Percentiles rank a stretch among this genome's conserved stretches.
phyloP scores from a whole-genome alignment of 768 basidiomycete genomes.

The Coprinopsis cinerea region DNA sequence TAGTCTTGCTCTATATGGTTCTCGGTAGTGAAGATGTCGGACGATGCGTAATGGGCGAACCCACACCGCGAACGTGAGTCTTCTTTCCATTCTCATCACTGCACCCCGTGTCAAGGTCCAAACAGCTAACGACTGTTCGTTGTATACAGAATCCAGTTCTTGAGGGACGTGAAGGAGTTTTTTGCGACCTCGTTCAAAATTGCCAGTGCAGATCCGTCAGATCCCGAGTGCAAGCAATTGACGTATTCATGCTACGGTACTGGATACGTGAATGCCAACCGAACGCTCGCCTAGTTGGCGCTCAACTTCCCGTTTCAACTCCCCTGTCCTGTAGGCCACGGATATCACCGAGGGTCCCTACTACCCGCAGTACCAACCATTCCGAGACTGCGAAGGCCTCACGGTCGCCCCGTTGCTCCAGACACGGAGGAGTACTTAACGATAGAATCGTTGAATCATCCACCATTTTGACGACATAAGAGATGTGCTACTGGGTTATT shows the following conservation, averaged over 20 bases:
- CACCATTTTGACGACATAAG: no score
- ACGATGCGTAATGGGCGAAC: slow-evolving; percentile 78
- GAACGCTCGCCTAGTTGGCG: slow-evolving; percentile 61
- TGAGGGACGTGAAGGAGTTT: slow-evolving; percentile 74
- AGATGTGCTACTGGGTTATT: no score
- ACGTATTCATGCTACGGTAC: slow-evolving; percentile 88
- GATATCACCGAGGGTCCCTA: no score
- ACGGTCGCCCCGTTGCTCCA: no score
- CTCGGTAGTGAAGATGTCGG: slow-evolving; percentile 98
- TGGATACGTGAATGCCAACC: slow-evolving; percentile 86
- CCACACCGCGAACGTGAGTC: slow-evolving; percentile 76
- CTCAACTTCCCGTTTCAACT: no score
- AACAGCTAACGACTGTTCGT: slow-evolving; percentile 9
- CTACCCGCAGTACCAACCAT: no score
- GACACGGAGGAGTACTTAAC: no score
- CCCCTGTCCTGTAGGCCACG: no score
- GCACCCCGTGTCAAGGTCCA: neutral
- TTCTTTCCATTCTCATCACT: neutral
- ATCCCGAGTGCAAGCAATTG: slow-evolving; percentile 51
- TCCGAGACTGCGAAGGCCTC: no score
- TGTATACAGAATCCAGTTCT: slow-evolving; percentile 76
- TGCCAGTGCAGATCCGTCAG: slow-evolving; percentile 48
- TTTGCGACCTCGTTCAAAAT: slow-evolving; percentile 96
- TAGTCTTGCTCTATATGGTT: slow-evolving; percentile 87
- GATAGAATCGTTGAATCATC: no score